Conservation (phyloP, 495 filamentous ascomycete species). For the Chaetomium tenue region DNA sequence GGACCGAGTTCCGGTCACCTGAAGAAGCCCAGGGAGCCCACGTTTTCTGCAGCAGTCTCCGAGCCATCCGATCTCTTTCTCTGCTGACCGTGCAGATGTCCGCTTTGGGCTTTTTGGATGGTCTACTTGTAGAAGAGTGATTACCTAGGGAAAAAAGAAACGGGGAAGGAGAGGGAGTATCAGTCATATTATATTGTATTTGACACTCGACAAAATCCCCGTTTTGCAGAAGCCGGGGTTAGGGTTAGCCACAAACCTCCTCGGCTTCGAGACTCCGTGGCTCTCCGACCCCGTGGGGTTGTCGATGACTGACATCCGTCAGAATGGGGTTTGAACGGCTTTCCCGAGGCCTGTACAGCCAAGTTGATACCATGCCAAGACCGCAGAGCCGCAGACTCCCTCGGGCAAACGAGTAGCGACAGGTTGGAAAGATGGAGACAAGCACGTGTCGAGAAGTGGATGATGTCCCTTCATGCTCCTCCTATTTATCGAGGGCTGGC, state of each 20-base stretch:
- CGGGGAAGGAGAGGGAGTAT: too few species aligned
- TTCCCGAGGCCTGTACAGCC: conserved; percentile 13
- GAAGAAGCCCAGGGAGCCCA: neutral
- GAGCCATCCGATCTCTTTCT: too few species aligned
- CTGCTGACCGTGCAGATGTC: too few species aligned
- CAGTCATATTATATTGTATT: too few species aligned
- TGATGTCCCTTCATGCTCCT: neutral
- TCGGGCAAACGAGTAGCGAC: neutral
- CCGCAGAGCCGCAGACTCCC: conserved; percentile 17
- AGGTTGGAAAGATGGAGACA: neutral
- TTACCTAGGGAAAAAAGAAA: too few species aligned
- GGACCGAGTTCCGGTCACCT: neutral
- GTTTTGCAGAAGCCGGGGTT: neutral
- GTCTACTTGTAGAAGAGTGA: neutral
- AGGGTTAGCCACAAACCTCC: neutral
- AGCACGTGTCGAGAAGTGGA: neutral
- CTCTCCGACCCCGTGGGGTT: conserved; percentile 1
- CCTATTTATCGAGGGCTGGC: too few species aligned
- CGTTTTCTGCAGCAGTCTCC: neutral
- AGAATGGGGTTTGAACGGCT: neutral
- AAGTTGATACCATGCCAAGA: conserved; percentile 1
- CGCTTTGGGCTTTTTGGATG: neutral
- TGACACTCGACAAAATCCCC: neutral
- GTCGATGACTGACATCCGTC: conserved; percentile 6
- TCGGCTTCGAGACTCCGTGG: neutral